Evolutionary conservation across 768 basidiomycete genomes (phyloP), one percentile per base, ranked within the genome.

Genomic region (Leccinum disarticulatum): DNA sequence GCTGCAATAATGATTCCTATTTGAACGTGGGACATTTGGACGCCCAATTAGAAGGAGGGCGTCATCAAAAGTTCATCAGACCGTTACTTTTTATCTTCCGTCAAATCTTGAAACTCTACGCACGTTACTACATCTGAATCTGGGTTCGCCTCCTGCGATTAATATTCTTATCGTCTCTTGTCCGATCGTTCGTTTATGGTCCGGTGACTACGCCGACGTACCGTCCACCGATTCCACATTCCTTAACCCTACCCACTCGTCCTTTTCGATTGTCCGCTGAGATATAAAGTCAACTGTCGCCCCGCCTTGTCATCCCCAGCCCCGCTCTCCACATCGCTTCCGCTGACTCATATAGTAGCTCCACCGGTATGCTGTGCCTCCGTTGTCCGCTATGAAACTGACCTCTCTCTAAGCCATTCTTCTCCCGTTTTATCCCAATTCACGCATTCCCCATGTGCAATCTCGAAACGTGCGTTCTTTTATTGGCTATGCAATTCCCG

Each of bases 401-500:
- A 68, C 35, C 22, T 19, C 48, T 41, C 33, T 30, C n/a, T 38
- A 58, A 55, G 57, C 27, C 60, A 49, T 47, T 48, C 38, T 33
- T 61, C 54, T 57, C 22, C 55, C 65, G 33, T 54, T 61, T 50
- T 38, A 56, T 55, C 50, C 33, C 49, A 46, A 31, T 56, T 59
- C 31, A 48, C 60, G 55, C 64, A 61, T 56, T 52, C 64, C 43
- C 55, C 62, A 85, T 85, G 83, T 85, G 84, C 73, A 81, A 81
- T 64, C 79, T 83, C 47, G 77, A 80, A 67, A 85, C 85, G 82
- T 85, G 60, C 19, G 60, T 78, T 71, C 61, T 54, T 52, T 58
- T 53, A 60, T 57, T 67, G 49, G 59, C 60, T 61, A 36, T 60
- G 28, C 35, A 19, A 17, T 60, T 56, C 63, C 56, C 69, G 51